Base-by-base conservation (phyloP, 805 yeast species). In the Pichia deserticola region DNA sequence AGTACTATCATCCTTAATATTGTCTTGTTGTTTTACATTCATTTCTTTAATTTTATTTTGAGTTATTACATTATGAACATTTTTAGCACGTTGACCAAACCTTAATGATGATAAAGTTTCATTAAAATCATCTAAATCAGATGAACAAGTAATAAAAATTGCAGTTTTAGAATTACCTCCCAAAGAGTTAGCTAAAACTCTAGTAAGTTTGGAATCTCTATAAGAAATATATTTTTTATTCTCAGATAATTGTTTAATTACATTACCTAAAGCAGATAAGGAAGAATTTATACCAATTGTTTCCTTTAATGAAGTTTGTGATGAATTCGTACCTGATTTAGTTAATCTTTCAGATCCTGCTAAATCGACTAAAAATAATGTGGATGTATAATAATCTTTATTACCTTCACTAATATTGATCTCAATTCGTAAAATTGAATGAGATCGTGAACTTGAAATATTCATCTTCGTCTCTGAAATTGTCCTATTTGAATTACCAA, bases 121-220 rank as follows among this genome's bases (percentile, higher is more conserved):
- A 15, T 67, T 62, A 46, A 74, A 79, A 56, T 86, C 78, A 34
- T 65, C 60, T 3, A 69, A 59, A 0, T 84, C 71, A 0, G 88
- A 84, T 0, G 93, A 85, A 54, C 93, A 85, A 55, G 83, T 84
- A 39, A 87, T 74, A 15, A 89, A 78, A 44, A 88, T 68, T 3
- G 86, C 76, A 0, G 95, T 89, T 46, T 89, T 71, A 3, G 90
- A 81, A 62, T 88, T 87, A 1, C 95, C 95, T 6, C 95, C 93
- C 27, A 88, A 67, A 0, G 92, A 81, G 56, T 85, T 89, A 60
- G 85, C 90, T 35, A 88, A 65, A 12, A 89, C 80, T 53, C 92
- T 72, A 0, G 96, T 86, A 46, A 88, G 72, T 57, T 84, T 84
- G 2, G 95, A 84, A 57, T 86, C 92, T 33, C 50, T 40, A 29